Evolutionary conservation across 1,284 basidiomycete species (phyloP), one percentile per base, ranked within the genome.

Genomic region (Leccinum griseonigrum): DNA sequence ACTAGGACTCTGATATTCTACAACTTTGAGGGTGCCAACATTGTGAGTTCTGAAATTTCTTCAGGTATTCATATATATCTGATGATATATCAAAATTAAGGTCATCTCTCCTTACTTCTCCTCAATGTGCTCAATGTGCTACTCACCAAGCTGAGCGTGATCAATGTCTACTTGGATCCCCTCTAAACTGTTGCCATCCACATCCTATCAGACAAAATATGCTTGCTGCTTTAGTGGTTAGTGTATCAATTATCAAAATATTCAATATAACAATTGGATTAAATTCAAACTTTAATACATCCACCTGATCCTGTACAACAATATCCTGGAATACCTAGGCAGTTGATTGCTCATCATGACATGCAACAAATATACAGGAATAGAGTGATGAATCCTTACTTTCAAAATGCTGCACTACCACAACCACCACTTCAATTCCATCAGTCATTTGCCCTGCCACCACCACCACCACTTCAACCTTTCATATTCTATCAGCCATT

Each of bases 141-240:
- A 11, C 56, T 55, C 1, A 4, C 29, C 48, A 63, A 7, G 46
- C 34, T 54, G 14, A 63, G 4, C 5, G 1, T 34, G 26, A 63
- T 26, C 62, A 63, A 46, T 0, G 11, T 36, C 0, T 13, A 1
- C 40, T 63, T 63, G 61, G 29, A 2, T 63, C 60, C 50, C 60
- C 55, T 58, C 29, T 53, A 11, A 34, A 6, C 3, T 7, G 1
- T 34, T 0, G 8, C 26, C 4, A 31, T n/a, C 38, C 38, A 1
- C 8, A 18, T 6, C 10, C 13, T 59, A 8, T 6, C 7, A 7
- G 8, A 29, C 13, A 31, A 53, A 28, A 59, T 48, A 34, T 61
- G 6, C 29, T 58, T 36, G 2, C 14, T 62, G 22, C n/a, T 29
- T 40, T 60, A 13, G 36, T 29, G 10, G 46, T 58, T 2, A 38